These are phyloP conservation scores for Diaporthe sp. DNA, from an alignment of 2,329 filamentous ascomycete genomes.

Conservation along the genomic window DNA sequence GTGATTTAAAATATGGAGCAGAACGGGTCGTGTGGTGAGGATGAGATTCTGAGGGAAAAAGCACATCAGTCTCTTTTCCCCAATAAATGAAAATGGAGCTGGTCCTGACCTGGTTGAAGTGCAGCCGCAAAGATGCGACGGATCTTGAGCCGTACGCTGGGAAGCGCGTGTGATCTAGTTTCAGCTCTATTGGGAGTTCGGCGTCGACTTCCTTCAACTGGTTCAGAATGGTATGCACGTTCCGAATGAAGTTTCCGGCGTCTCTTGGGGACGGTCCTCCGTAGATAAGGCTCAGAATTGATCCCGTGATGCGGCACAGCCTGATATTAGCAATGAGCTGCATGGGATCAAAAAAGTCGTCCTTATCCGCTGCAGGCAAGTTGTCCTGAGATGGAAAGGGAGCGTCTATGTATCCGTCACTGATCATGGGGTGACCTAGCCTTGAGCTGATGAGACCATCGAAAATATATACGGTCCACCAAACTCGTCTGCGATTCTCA, in stretches of 20 bases:
- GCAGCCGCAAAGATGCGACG: constrained; percentile 36
- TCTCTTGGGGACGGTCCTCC: constrained; percentile 19
- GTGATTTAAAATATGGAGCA: constrained; percentile 37
- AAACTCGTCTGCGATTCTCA: constrained; percentile 46
- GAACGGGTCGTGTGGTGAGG: constrained; percentile 37
- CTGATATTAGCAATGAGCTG: constrained; percentile 44
- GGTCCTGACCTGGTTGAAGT: constrained; percentile 37
- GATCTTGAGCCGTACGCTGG: constrained; percentile 36
- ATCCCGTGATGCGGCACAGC: constrained; percentile 43
- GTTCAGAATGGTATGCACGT: constrained; percentile 45
- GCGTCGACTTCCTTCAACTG: constrained; percentile 50
- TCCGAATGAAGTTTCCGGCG: constrained; percentile 33
- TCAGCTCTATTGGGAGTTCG: constrained; percentile 45
- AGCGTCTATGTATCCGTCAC: constrained; percentile 53
- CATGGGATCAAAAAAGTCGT: constrained; percentile 37
- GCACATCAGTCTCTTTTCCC: not conserved
- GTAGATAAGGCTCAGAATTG: constrained; percentile 36
- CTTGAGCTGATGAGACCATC: constrained; percentile 55
- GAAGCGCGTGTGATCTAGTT: constrained; percentile 39
- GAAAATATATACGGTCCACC: constrained; percentile 47
- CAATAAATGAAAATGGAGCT: not conserved
- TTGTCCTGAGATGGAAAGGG: constrained; percentile 44
- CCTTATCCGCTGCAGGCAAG: constrained; percentile 32
- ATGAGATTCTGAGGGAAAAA: constrained; percentile 29
- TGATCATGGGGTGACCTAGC: constrained; percentile 54